A percentile compares a stretch with the other conserved stretches of the same genome.
phyloP scores from a whole-genome alignment of 1,139 yeast genomes.

The Arxiozyma telluris region DNA sequence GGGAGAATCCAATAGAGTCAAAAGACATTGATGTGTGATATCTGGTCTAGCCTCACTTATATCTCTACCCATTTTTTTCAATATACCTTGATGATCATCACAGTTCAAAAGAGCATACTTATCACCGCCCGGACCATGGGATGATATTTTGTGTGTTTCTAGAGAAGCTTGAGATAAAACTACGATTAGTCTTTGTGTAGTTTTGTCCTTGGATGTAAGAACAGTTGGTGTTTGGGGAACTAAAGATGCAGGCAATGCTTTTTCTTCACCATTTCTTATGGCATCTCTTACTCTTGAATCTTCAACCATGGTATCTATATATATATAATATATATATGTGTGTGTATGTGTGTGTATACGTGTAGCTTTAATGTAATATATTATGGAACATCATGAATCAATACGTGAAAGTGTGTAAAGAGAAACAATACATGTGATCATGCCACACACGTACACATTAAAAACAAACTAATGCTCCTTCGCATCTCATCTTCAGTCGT shows the following conservation, averaged over 20 bases:
- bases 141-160: constrained; percentile 82
- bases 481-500: no score
- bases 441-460: no score
- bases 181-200: constrained; percentile 76
- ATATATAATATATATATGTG: constrained; percentile 5
- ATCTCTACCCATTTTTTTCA: constrained; percentile 93
- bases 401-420: not conserved
- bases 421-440: not conserved
- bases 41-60: constrained; percentile 98
- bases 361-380: not conserved
- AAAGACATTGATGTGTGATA: constrained; percentile 89
- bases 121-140: constrained; percentile 75
- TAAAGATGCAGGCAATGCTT: constrained; percentile 54
- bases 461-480: not conserved
- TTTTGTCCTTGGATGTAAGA: constrained; percentile 74
- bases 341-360: not conserved
- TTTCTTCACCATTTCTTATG: constrained; percentile 32
- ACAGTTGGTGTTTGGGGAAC: constrained; percentile 80
- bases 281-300: constrained; percentile 39
- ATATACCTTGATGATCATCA: constrained; percentile 94
- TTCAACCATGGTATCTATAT: constrained; percentile 31
- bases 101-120: constrained; percentile 89
- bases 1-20: constrained; percentile 90
- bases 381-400: not conserved
- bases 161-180: constrained; percentile 91